phyloP scores from a whole-genome alignment of 2,329 filamentous ascomycete genomes.

The Helotiales sp. region DNA sequence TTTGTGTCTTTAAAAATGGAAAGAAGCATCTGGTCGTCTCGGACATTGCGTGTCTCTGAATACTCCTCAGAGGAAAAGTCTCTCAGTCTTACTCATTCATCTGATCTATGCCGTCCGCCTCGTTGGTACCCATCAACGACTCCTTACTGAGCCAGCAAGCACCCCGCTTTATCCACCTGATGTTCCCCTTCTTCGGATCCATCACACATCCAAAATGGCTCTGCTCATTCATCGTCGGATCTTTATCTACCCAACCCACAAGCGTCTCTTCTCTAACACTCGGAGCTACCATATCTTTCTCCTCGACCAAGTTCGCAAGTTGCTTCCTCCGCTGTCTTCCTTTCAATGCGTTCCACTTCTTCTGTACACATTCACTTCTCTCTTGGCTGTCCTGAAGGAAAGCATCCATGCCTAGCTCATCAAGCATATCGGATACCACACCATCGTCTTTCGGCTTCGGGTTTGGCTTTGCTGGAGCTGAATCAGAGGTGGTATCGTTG shows the following conservation, averaged over 20 bases:
- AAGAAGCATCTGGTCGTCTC: too few species aligned
- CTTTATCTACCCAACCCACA: constrained; percentile 48
- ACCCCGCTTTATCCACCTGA: constrained; percentile 44
- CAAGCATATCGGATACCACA: background rate
- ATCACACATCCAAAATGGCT: constrained; percentile 60
- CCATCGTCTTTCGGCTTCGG: background rate
- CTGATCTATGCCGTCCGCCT: too few species aligned
- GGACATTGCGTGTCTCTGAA: too few species aligned
- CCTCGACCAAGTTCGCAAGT: background rate
- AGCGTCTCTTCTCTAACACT: constrained; percentile 38
- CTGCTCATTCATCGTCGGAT: constrained; percentile 55
- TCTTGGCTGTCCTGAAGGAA: constrained; percentile 36
- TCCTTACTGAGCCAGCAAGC: background rate
- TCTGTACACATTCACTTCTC: constrained; percentile 38
- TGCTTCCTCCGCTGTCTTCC: constrained; percentile 21
- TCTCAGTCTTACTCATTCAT: too few species aligned
- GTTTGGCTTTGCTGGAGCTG: background rate
- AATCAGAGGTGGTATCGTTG: constrained; percentile 43
- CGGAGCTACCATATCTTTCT: constrained; percentile 16
- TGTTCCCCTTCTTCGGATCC: constrained; percentile 50
- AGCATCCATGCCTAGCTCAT: constrained; percentile 26
- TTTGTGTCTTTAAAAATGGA: too few species aligned
- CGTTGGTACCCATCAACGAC: background rate
- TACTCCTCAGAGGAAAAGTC: too few species aligned
- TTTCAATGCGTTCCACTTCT: constrained; percentile 39